Base-by-base conservation (phyloP, 306 rosid genomes). In the Prunus fruticosa region DNA sequence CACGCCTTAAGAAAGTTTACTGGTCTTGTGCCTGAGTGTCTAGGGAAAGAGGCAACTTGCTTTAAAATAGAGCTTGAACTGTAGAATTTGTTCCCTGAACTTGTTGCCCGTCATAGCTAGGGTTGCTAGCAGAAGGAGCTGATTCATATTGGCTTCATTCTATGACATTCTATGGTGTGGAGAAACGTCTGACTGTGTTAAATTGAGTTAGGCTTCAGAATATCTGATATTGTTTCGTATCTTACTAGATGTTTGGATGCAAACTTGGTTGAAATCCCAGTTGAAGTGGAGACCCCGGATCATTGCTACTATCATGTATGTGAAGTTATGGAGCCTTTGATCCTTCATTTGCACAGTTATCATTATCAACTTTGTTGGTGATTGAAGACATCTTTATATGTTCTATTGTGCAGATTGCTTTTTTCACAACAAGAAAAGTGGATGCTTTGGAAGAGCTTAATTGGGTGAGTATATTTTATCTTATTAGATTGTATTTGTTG, bases 381-480 rank as follows among this genome's bases (percentile, higher is more conserved):
- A 41, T 28, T 22, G 63, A 38, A 51, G 74, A 70, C 64, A 49
- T 16, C 28, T 70, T n/a, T 78, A 43, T 83, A 16, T 77, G 64
- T 62, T 70, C 20, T 71, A 81, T 73, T 72, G 49, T 87, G 83
- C 90, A 95, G 99, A 81, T 88, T 85, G 99, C 97, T 77, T 89
- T 95, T 78, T 92, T 95, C 87, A 83, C 99, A 23, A 80, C 96
- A 73, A 89, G 97, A 88, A 77, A 85, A 69, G 80, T 95, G 45
- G 83, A 83, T 64, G 96, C 99, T 10, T 80, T 84, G 78, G 99
- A 95, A 84, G 99, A 95, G 80, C 91, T 95, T 67, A 95, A 92
- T 65, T 92, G 97, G 99, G 99, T 95, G 65, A 69, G 98, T 85
- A 56, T 38, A 19, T 77, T 82, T 73, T 71, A 72, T n/a, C 11